Evolutionary conservation across 1,139 yeast species (phyloP).

Genomic region (Blastobotrys elegans): DNA sequence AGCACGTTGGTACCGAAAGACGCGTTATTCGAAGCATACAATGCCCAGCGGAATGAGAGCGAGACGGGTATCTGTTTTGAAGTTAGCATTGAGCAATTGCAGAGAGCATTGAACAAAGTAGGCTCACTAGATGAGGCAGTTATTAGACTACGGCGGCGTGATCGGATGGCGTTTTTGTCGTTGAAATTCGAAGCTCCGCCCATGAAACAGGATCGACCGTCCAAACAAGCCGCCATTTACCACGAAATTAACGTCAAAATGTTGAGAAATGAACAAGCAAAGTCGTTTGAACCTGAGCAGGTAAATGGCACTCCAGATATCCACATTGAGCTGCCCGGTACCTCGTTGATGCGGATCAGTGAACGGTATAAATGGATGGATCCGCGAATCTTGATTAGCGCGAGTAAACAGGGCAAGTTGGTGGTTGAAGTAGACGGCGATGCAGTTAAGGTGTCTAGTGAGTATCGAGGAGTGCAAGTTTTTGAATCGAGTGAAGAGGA

Average conservation of each 20-base stretch:
- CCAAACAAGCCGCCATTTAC: background rate
- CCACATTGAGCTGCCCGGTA: conserved; percentile 12
- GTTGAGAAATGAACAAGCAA: conserved; percentile 30
- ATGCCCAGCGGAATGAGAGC: background rate
- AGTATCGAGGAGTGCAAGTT: conserved; percentile 1
- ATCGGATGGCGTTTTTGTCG: conserved; percentile 24
- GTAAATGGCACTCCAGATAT: conserved; percentile 10
- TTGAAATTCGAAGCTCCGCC: conserved; percentile 18
- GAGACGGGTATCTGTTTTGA: conserved; percentile 7
- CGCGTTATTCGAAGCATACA: conserved; percentile 4
- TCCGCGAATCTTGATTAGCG: conserved; percentile 3
- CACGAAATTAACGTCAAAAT: conserved; percentile 8
- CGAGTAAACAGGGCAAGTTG: conserved; percentile 4
- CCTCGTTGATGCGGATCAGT: conserved; percentile 14
- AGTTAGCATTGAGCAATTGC: conserved; percentile 10
- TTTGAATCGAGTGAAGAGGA: background rate
- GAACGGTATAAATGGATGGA: conserved; percentile 19
- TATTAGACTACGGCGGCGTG: conserved; percentile 23
- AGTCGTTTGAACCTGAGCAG: conserved; percentile 5
- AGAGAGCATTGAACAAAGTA: conserved; percentile 1
- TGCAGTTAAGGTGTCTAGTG: conserved; percentile 9
- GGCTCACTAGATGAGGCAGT: background rate
- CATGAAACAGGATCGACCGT: background rate
- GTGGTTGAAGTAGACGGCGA: conserved; percentile 7
- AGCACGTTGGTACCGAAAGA: conserved; percentile 8